Evolutionary conservation across 2,329 filamentous ascomycete species (phyloP).

Genomic region (Trichoderma guizhouense): DNA sequence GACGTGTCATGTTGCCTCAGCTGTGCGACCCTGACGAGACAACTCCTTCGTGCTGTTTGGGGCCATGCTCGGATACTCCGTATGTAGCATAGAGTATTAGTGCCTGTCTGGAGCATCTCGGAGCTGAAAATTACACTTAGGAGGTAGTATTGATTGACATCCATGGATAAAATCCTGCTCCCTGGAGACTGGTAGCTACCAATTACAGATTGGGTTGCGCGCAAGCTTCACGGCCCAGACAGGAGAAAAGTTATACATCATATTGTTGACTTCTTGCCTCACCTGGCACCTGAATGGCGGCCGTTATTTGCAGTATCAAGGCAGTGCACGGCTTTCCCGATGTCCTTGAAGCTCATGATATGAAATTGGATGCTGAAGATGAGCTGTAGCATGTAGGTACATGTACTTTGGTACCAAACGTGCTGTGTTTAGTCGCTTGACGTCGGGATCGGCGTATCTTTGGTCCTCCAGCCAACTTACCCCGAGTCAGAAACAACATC

Average conservation of each 20-base stretch:
- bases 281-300: background rate
- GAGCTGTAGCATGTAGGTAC: background rate
- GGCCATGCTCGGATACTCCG: background rate
- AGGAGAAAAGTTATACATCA: background rate
- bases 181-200: background rate
- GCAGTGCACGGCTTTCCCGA: background rate
- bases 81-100: background rate
- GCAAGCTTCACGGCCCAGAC: background rate
- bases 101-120: background rate
- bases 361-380: background rate
- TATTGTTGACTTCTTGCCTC: background rate
- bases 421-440: background rate
- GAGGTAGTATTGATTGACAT: background rate
- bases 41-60: constrained; percentile 1
- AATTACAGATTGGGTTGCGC: background rate
- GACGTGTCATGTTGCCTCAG: constrained; percentile 8
- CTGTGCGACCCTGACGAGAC: background rate
- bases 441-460: constrained; percentile 1
- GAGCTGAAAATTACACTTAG: background rate
- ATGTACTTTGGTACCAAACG: background rate
- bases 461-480: background rate
- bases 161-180: background rate
- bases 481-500: background rate
- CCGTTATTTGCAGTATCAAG: background rate
- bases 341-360: background rate